Evolutionary conservation across 495 filamentous ascomycete genomes (phyloP), one percentile per base, ranked within the genome.

Genomic region (Viridothelium virens): DNA sequence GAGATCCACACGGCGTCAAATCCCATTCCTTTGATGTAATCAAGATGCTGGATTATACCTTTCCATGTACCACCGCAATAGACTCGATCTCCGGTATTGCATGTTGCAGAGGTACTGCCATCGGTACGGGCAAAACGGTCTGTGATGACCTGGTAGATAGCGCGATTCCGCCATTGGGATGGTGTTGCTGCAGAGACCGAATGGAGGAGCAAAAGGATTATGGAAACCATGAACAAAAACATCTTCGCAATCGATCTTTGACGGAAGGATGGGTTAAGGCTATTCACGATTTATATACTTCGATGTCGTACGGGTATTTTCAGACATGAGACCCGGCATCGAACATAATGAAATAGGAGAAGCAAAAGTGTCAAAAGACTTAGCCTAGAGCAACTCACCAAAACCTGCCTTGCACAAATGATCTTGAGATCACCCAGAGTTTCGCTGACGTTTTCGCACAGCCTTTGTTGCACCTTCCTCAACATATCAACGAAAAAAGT

Each of bases 1-100:
- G 87, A 89, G 63, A 92, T 94, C 90, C 90, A 93, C 59, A 92
- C 85, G 33, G 89, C 89, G 47, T 87, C 88, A 69, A 93, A 92
- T 16, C 91, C 89, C 86, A 93, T 89, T 64, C 80, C 80, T 70
- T 91, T 83, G 71, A 93, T 89, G 69, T 89, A 82, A 74, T 88
- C 86, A 39, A 89, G 76, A 66, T 86, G 81, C 39, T 87, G 82
- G 65, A 87, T 86, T 63, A 95, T 84, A 4, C 90, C 91, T 65
- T 79, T 77, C 79, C 85, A 93, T 39, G 85, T 87, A 10, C 91
- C 91, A 50, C 89, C 90, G 67, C 90, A 95, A 77, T 91, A 92
- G 48, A 80, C 78, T 9, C 77, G 59, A 59, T 75, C 66, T 1
- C 73, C 75, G 10, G 83, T 74, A 77, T 85, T 75, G 70, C 81